Conservation (phyloP, 2,329 filamentous ascomycete species). For the Cercospora berteroae region DNA sequence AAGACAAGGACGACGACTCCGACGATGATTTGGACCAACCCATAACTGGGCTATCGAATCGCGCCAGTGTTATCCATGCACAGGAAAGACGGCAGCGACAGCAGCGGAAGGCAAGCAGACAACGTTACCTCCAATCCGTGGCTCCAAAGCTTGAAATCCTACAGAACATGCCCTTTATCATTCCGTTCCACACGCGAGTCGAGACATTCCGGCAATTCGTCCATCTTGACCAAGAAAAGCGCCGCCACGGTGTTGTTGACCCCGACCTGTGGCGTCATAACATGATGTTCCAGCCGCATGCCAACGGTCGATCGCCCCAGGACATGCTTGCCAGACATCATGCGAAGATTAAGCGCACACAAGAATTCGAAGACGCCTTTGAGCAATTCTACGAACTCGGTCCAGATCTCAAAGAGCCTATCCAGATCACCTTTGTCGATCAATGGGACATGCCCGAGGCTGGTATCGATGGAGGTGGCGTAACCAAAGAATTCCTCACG, state of each 20-base stretch:
- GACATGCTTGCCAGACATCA: conserved; percentile 60
- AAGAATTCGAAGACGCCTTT: conserved; percentile 82
- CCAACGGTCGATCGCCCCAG: conserved; percentile 31
- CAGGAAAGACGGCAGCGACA: conserved; percentile 61
- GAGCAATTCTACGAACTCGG: conserved; percentile 77
- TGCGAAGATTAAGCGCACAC: conserved; percentile 74
- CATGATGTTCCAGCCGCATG: conserved; percentile 35
- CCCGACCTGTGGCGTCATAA: conserved; percentile 70
- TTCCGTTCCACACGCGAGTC: conserved; percentile 87
- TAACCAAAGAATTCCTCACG: conserved; percentile 94
- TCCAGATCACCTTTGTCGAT: conserved; percentile 95
- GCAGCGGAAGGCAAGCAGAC: conserved; percentile 65
- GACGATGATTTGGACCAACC: conserved; percentile 42
- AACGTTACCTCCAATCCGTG: conserved; percentile 72
- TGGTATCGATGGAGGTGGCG: conserved; percentile 93
- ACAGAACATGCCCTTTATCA: conserved; percentile 94
- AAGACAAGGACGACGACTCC: conserved; percentile 52
- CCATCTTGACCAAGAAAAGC: conserved; percentile 69
- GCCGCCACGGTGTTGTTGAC: conserved; percentile 67
- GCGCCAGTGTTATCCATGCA: conserved; percentile 26
- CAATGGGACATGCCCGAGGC: conserved; percentile 83
- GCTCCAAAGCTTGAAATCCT: conserved; percentile 86
- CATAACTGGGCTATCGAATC: conserved; percentile 34
- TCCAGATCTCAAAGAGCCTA: conserved; percentile 85
- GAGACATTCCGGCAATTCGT: conserved; percentile 93